A percentile compares a stretch with the other conserved stretches of the same genome.
Conservation (phyloP, 805 yeast genomes). For the Kodamaea neixiangensis region DNA sequence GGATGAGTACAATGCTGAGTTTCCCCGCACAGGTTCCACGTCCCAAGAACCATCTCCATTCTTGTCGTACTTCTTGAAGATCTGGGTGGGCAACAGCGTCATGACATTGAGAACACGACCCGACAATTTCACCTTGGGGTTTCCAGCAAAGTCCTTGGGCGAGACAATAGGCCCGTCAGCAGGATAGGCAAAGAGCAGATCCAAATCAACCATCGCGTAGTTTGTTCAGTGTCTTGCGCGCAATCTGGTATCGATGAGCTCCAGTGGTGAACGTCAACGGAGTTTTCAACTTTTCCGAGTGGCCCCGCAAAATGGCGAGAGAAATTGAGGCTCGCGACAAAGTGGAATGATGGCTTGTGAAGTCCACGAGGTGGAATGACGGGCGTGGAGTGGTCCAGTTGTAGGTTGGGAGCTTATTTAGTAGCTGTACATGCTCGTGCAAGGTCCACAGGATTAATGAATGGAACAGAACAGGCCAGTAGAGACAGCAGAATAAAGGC, state of each 20-base stretch:
- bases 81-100: constrained; percentile 67
- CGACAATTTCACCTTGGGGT: constrained; percentile 40
- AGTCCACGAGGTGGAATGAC: background rate
- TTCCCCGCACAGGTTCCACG: constrained; percentile 71
- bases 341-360: background rate
- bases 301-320: background rate
- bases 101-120: constrained; percentile 71
- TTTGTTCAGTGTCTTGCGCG: background rate
- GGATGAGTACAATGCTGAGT: constrained; percentile 80
- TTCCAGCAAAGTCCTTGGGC: constrained; percentile 31
- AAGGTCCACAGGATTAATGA: too few relatives aligned
- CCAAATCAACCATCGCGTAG: constrained; percentile 6
- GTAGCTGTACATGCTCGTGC: background rate
- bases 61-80: constrained; percentile 41
- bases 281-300: background rate
- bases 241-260: background rate
- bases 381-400: background rate
- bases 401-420: background rate
- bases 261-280: background rate
- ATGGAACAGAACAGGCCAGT: background rate
- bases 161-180: constrained; percentile 21
- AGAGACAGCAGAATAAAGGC: too few relatives aligned
- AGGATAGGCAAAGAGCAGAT: constrained; percentile 25
- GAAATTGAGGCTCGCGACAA: background rate
- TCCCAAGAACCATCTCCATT: constrained; percentile 46